A percentile compares a stretch with the other conserved stretches of the same genome.
These are phyloP conservation scores for Epichloe bromicola DNA, from an alignment of 2,329 filamentous ascomycete species.

Conservation along the genomic window DNA sequence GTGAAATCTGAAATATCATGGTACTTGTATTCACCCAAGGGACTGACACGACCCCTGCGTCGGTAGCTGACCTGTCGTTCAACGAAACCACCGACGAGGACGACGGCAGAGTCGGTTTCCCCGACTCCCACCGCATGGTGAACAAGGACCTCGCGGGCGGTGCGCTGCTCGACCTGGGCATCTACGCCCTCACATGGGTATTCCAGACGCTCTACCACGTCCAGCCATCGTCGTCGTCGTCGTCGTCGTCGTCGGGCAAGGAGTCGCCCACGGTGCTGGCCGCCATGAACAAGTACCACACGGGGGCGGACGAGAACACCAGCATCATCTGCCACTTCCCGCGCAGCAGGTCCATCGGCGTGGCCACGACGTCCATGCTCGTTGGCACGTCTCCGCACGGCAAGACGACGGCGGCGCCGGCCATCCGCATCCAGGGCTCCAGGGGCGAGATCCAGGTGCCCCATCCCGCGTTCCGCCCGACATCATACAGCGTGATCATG, in stretches of 20 bases:
- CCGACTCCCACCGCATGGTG: slow-evolving; percentile 60
- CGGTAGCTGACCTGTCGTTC: slow-evolving; percentile 46
- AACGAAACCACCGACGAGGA: slow-evolving; percentile 41
- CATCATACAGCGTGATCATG: slow-evolving; percentile 50
- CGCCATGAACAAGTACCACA: slow-evolving; percentile 59
- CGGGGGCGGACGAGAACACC: slow-evolving; percentile 67
- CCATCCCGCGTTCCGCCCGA: slow-evolving; percentile 57
- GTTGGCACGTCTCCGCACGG: slow-evolving; percentile 49
- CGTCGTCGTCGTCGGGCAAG: slow-evolving; percentile 33
- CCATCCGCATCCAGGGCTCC: slow-evolving; percentile 69
- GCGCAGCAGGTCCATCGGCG: slow-evolving; percentile 51
- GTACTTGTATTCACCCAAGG: too few species aligned
- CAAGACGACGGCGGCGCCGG: slow-evolving; percentile 45
- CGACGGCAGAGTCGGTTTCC: slow-evolving; percentile 37
- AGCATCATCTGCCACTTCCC: slow-evolving; percentile 69
- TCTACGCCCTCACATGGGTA: slow-evolving; percentile 83
- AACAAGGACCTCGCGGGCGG: slow-evolving; percentile 75
- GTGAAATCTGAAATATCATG: too few species aligned
- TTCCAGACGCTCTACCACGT: slow-evolving; percentile 82
- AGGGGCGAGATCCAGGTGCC: slow-evolving; percentile 72
- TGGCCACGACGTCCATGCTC: slow-evolving; percentile 55
- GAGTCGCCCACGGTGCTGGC: slow-evolving; percentile 55
- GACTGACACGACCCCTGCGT: background rate
- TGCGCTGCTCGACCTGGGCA: slow-evolving; percentile 69
- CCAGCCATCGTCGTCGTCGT: slow-evolving; percentile 50